Evolutionary conservation across 2,329 filamentous ascomycete species (phyloP), one percentile per base, ranked within the genome.

Genomic region (Helminthosporium solani): DNA sequence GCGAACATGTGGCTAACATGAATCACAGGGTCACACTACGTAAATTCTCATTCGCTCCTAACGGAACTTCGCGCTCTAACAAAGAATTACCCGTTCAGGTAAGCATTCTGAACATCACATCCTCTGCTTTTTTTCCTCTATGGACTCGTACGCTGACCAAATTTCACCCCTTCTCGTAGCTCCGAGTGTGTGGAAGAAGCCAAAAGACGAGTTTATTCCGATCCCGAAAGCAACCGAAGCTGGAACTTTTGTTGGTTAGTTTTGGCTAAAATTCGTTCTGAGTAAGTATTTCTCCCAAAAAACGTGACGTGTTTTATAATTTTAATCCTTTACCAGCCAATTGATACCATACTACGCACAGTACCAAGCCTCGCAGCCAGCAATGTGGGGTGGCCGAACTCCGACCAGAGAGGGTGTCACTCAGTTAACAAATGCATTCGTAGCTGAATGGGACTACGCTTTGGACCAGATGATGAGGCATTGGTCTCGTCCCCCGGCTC

Each of bases 171-270:
- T 39, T 21, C 33, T 38, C 25, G 33, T 33, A 28, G 12, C n/a
- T 30, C 79, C 11, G 81, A 84, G 39, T 77, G 85, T 27, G 64
- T 89, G 1, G 76, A 80, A 40, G 84, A 87, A 59, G 86, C 86
- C 0, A 84, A 85, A 58, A 69, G 73, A 44, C 74, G 83, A 18
- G 86, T 90, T 2, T 75, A 78, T 44, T 73, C 71, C 21, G 86
- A 89, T 52, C 84, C 84, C 0, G 72, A 77, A 15, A 86, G 83
- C 53, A 83, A 83, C 56, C 78, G 83, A 19, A 88, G 85, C 63
- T 90, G 87, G 86, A 90, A 90, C 62, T 75, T 86, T 56, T 86
- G 84, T 33, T 90, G 86, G 86, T 71, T 90, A 36, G 82, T 86
- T 25, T 71, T 90, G 8, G 72, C 72, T 33, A 88, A 87, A 66